These are phyloP conservation scores for Ustilago shanxiensis DNA, from an alignment of 1,284 basidiomycete genomes.

Conservation along the genomic window DNA sequence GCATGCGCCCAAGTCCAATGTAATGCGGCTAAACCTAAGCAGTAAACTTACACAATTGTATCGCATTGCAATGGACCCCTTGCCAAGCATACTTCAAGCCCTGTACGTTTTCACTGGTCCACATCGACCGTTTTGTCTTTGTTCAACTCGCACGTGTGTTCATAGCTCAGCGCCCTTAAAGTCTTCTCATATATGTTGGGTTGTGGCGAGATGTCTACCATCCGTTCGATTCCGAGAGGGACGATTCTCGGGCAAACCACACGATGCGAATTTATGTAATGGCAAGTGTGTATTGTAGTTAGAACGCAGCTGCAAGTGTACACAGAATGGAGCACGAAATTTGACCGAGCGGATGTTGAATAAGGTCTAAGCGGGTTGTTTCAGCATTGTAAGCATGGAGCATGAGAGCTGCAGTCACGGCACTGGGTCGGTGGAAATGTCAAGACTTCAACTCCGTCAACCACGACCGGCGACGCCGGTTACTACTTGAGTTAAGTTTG, in stretches of 20 bases:
- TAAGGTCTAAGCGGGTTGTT: background rate
- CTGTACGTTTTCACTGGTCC: no score
- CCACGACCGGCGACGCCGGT: conserved; percentile 6
- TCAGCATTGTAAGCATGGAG: background rate
- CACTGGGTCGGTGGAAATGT: background rate
- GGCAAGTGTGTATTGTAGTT: background rate
- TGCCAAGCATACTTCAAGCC: background rate
- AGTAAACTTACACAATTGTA: background rate
- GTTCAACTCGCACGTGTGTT: background rate
- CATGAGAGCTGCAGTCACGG: background rate
- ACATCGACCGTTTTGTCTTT: background rate
- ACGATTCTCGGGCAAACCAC: conserved; percentile 9
- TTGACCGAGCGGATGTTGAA: conserved; percentile 27
- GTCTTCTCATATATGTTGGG: background rate
- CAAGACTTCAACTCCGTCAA: background rate
- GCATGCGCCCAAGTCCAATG: background rate
- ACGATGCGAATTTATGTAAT: background rate
- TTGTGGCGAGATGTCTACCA: background rate
- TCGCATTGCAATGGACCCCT: no score
- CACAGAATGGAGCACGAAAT: conserved; percentile 17
- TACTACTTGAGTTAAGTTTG: background rate
- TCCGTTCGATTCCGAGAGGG: background rate
- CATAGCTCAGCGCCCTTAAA: background rate
- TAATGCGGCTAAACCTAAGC: background rate
- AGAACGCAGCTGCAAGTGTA: background rate